Percentiles rank a stretch among this genome's conserved stretches.
Evolutionary conservation across 2,329 filamentous ascomycete species (phyloP).

Genomic region (Microdochium nivale): DNA sequence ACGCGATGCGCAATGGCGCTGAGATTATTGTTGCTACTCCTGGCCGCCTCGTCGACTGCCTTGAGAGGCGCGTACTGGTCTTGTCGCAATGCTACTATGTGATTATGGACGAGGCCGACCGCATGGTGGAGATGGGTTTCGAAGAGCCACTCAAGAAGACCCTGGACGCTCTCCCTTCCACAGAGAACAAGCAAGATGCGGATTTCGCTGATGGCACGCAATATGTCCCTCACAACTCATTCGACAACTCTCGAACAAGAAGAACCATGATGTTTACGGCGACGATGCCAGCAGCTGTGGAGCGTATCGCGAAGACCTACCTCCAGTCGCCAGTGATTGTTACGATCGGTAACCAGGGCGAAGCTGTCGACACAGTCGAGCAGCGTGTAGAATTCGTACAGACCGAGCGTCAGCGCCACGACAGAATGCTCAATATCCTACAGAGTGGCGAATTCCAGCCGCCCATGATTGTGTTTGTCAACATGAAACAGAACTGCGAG

Average conservation of each 20-base stretch:
- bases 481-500: conserved; percentile 98
- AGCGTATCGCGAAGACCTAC: conserved; percentile 96
- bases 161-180: conserved; percentile 82
- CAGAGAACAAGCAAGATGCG: conserved; percentile 90
- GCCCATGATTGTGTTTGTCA: conserved; percentile 98
- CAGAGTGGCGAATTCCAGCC: conserved; percentile 69
- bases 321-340: conserved; percentile 87
- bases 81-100: conserved; percentile 96
- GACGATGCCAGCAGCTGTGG: conserved; percentile 88
- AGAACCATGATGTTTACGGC: conserved; percentile 99
- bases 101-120: conserved; percentile 98
- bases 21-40: conserved; percentile 99
- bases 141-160: conserved; percentile 98
- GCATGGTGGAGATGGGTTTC: conserved; percentile 98
- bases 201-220: conserved; percentile 81
- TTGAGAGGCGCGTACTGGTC: conserved; percentile 85
- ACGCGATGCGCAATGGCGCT: conserved; percentile 80
- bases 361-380: conserved; percentile 96
- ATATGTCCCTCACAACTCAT: conserved; percentile 75
- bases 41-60: conserved; percentile 92
- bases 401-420: conserved; percentile 94
- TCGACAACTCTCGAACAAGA: conserved; percentile 70
- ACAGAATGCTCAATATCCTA: conserved; percentile 86
- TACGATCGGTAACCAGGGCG: conserved; percentile 87
- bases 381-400: conserved; percentile 88